Conservation (phyloP, 768 basidiomycete genomes). For the Hygrophoropsis aurantiaca region DNA sequence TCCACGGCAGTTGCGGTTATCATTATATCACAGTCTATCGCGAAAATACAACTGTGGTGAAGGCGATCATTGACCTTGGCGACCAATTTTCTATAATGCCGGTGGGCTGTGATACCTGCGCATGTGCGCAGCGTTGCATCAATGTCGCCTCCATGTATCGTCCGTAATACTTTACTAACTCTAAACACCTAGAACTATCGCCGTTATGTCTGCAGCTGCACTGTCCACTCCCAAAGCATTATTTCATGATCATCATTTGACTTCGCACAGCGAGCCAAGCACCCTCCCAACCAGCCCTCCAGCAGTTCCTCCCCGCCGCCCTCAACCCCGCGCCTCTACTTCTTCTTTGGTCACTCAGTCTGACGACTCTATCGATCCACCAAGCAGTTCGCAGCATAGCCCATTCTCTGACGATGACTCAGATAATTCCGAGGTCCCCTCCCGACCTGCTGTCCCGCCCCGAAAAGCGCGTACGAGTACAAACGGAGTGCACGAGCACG, state of each 20-base stretch:
- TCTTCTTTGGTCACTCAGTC: conserved; percentile 15
- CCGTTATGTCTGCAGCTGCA: no score
- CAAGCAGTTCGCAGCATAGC: conserved; percentile 19
- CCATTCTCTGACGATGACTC: conserved; percentile 32
- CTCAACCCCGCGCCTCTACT: conserved; percentile 12
- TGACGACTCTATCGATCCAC: conserved; percentile 17
- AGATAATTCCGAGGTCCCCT: conserved; percentile 21
- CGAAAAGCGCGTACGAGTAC: conserved; percentile 6
- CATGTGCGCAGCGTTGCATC: background rate
- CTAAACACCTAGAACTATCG: conserved; percentile 36
- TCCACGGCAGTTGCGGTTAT: no score
- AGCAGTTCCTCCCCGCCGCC: conserved; percentile 15
- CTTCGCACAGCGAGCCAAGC: conserved; percentile 20
- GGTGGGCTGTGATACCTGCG: no score
- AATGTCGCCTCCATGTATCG: conserved; percentile 15
- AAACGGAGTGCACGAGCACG: background rate
- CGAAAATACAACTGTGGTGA: no score
- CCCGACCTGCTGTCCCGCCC: conserved; percentile 6
- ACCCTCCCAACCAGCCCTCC: conserved; percentile 24
- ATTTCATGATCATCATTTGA: conserved; percentile 12
- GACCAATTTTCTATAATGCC: no score
- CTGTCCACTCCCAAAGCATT: conserved; percentile 9
- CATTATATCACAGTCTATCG: no score
- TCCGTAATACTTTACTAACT: conserved; percentile 28
- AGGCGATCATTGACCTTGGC: no score